A percentile compares a stretch with the other conserved stretches of the same genome.
Evolutionary conservation across 176 grass and related monocot species (phyloP).

Genomic region (Musa schizocarpa): DNA sequence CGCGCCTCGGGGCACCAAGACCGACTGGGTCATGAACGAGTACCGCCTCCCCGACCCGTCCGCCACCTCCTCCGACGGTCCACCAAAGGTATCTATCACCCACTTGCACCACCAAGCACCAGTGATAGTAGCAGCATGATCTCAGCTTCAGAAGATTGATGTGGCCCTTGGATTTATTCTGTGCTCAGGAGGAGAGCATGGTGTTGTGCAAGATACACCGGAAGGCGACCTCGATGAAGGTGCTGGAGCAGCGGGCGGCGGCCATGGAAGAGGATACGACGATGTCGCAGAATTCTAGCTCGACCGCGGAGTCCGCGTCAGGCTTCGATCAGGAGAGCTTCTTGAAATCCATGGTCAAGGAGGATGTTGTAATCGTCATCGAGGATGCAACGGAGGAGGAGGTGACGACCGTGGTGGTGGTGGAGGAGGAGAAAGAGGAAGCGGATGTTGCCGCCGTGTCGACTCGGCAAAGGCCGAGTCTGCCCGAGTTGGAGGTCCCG

Average conservation of each 20-base stretch:
- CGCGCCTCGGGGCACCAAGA: constrained; percentile 66
- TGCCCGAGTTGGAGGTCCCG: constrained; percentile 59
- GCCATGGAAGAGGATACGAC: constrained; percentile 43
- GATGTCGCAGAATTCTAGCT: constrained; percentile 28
- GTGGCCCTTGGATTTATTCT: too few species aligned
- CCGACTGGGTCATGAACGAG: constrained; percentile 98
- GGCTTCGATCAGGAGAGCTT: constrained; percentile 32
- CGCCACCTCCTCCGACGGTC: constrained; percentile 23
- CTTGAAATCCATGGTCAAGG: constrained; percentile 5
- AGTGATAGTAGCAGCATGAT: too few species aligned
- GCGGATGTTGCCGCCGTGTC: background rate
- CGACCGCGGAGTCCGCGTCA: constrained; percentile 43
- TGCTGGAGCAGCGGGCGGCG: constrained; percentile 70
- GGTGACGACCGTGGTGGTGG: too few species aligned
- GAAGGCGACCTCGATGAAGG: constrained; percentile 71
- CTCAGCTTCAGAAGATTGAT: too few species aligned
- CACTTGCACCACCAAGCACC: too few species aligned
- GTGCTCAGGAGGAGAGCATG: constrained; percentile 45
- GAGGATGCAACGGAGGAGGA: constrained; percentile 27
- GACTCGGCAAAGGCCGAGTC: constrained; percentile 1
- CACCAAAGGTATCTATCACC: too few species aligned
- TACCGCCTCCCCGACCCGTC: constrained; percentile 60
- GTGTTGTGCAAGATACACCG: constrained; percentile 90
- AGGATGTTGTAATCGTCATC: constrained; percentile 1
- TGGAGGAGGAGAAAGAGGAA: constrained; percentile 8